A percentile compares a stretch with the other conserved stretches of the same genome.
Conservation (phyloP, 352 stramenopile genomes). For the Pelagophyceae sp. region DNA sequence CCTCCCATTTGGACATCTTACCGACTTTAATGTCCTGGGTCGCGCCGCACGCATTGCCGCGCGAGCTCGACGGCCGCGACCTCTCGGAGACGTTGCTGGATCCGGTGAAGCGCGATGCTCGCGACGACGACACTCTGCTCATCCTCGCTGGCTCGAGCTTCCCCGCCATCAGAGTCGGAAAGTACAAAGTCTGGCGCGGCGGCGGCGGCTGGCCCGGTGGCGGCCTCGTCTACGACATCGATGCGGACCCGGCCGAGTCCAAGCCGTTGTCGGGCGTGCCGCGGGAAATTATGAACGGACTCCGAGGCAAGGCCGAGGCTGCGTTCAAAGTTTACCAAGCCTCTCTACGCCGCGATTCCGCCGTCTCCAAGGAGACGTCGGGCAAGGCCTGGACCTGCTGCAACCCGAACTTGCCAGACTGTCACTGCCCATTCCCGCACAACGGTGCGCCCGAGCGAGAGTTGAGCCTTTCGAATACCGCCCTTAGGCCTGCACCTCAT, state of each 20-base stretch:
- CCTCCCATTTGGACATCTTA: conserved; percentile 18
- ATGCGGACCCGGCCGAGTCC: neutral
- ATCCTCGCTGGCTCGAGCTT: neutral
- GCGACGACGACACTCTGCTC: neutral
- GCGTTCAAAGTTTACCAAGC: conserved; percentile 16
- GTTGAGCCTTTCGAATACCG: too few relatives aligned
- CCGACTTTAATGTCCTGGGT: neutral
- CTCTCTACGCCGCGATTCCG: conserved; percentile 48
- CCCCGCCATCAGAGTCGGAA: conserved; percentile 7
- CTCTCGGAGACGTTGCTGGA: neutral
- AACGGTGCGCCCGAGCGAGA: neutral
- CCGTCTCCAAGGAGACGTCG: conserved; percentile 37
- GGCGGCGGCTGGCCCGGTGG: neutral
- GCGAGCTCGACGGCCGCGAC: conserved; percentile 10
- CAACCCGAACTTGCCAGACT: neutral
- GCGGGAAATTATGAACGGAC: neutral
- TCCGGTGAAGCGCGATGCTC: neutral
- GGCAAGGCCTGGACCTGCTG: neutral
- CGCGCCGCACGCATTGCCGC: neutral
- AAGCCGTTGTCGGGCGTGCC: neutral
- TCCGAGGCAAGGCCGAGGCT: neutral
- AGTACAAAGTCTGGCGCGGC: conserved; percentile 34
- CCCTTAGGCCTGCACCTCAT: neutral
- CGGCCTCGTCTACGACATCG: neutral
- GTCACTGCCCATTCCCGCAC: neutral